Evolutionary conservation across 2,329 filamentous ascomycete genomes (phyloP), one percentile per base, ranked within the genome.

Genomic region (Verticillium nonalfalfae): DNA sequence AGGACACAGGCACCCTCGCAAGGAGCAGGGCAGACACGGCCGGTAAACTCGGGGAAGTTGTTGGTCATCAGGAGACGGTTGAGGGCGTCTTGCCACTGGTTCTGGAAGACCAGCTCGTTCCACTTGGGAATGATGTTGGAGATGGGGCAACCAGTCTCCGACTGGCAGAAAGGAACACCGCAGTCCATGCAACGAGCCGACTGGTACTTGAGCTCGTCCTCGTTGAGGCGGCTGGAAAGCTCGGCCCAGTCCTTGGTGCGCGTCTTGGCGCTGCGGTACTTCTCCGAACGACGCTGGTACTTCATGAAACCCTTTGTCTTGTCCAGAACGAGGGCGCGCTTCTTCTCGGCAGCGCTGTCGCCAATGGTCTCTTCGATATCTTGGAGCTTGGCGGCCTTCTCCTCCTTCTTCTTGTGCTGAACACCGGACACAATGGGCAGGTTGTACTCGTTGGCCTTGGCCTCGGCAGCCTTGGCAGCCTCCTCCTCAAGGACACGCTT

Each of bases 241-340:
- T 98, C 94, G 50, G 90, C 90, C 93, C 93, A 98, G 73, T 98
- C 94, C 73, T 93, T 92, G 65, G 88, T 93, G 68, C 94, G 85
- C 52, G 90, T 93, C 75, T 91, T 90, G 5, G 90, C 85, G 71
- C 86, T 88, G 67, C 94, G 90, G 75, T 97, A 97, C 79, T 97
- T 97, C 82, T 98, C 94, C 21, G 90, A 87, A 62, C 93, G 91
- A 60, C 94, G 91, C 74, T 90, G 86, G 79, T 97, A 98, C 78
- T 96, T 95, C 92, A 96, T 97, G 82, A 98, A 98, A 35, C 94
- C 94, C 69, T 88, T 88, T 1, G 94, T 98, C 85, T 98, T 98
- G 81, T 98, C 93, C n/a, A 98, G 85, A 7, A 97, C 91, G 21
- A 97, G 83, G 6, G 93, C 91, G 59, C 89, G 89, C 75, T 94